Base-by-base conservation (phyloP, 1,284 basidiomycete genomes). In the Ceratobasidium sp. region DNA sequence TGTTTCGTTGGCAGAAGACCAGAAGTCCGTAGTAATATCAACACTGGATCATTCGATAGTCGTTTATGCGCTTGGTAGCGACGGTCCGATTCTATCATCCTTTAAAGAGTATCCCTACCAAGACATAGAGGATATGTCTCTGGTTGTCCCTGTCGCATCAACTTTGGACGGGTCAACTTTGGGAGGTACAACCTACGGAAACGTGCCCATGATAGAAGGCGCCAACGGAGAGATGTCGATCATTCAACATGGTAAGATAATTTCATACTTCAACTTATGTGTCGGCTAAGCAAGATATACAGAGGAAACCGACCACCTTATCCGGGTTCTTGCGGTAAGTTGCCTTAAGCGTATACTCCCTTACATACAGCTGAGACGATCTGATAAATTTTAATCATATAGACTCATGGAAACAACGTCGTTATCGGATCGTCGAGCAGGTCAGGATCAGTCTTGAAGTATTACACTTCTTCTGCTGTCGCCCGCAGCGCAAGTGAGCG, bases 241-340 rank as follows among this genome's bases (percentile, higher is more conserved):
- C 5, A 62, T 62, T 6, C 59, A 33, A 3, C 59, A 62, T 13
- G 59, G 59, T 62, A 62, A 38, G 59, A n/a, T n/a, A n/a, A n/a
- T n/a, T 9, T 5, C 15, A 3, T 2, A 28, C 3, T 33, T 28
- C 57, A 33, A 6, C 13, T 15, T 5, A 13, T 40, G 2, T n/a
- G n/a, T n/a, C n/a, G n/a, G n/a, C n/a, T n/a, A n/a, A n/a, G n/a
- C n/a, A n/a, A n/a, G n/a, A 33, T 17, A 33, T 33, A 61, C 26
- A 61, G 59, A 62, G 10, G 13, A n/a, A 3, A 9, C 20, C 15
- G 40, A 28, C 13, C 59, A 40, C 12, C 15, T 40, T 17, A 40
- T 62, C 40, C 59, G 59, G 6, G 33, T 13, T 3, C 40, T 62
- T 17, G 59, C 28, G 28, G 59, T 62, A 62, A 2, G 59, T 15